Conservation (phyloP, 1,284 basidiomycete genomes). For the Cryptococcus sp. region DNA sequence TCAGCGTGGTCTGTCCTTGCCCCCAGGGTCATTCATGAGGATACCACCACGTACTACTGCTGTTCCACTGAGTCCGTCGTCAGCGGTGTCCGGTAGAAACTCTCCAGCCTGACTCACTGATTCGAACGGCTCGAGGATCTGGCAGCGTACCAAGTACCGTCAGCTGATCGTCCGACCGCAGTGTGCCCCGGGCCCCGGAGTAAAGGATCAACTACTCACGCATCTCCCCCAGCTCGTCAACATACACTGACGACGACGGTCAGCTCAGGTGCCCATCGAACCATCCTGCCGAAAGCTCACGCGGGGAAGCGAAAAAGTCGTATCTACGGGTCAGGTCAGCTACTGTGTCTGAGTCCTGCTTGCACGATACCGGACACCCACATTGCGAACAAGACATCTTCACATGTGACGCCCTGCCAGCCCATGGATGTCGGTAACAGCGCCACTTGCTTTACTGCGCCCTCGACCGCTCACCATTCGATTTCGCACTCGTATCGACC, state of each 20-base stretch:
- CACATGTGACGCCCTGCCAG: constrained; percentile 39
- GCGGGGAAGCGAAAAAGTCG: constrained; percentile 46
- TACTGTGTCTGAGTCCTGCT: too few relatives aligned
- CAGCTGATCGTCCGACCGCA: background rate
- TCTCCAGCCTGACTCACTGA: constrained; percentile 24
- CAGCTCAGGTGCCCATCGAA: constrained; percentile 8
- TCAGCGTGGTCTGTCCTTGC: background rate
- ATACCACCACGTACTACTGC: constrained; percentile 47
- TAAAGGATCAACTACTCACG: constrained; percentile 29
- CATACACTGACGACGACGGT: constrained; percentile 27
- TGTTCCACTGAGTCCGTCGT: constrained; percentile 38
- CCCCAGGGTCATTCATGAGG: background rate
- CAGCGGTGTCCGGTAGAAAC: background rate
- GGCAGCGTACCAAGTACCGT: background rate
- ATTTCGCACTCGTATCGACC: constrained; percentile 46
- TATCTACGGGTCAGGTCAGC: constrained; percentile 32
- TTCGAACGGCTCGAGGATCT: constrained; percentile 36
- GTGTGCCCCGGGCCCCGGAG: too few relatives aligned
- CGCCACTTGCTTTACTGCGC: background rate
- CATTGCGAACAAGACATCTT: constrained; percentile 47
- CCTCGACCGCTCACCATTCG: constrained; percentile 36
- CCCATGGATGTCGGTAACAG: background rate
- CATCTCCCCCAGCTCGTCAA: constrained; percentile 47
- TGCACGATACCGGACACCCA: too few relatives aligned
- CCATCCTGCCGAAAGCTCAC: constrained; percentile 16